Percentiles rank a stretch among this genome's conserved stretches.
These are phyloP conservation scores for Spinellus fusiger DNA, from an alignment of 192 early-diverging fungal genomes.

Conservation along the genomic window DNA sequence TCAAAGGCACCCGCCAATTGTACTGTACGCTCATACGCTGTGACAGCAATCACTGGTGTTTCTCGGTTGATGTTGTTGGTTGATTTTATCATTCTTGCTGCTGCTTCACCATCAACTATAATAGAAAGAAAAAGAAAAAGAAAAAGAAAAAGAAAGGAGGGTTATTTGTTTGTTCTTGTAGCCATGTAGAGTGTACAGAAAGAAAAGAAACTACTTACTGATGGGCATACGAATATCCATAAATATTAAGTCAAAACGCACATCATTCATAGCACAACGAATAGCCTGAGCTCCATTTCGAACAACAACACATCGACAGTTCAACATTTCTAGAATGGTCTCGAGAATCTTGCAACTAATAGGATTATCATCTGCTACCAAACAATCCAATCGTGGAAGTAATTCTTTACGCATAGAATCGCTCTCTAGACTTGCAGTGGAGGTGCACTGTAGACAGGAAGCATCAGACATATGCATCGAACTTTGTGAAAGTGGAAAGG, in stretches of 20 bases:
- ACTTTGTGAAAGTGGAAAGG: neutral
- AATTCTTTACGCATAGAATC: neutral
- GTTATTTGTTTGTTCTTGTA: neutral
- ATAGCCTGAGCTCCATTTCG: slow-evolving; percentile 90
- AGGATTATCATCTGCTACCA: slow-evolving; percentile 92
- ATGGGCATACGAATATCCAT: slow-evolving; percentile 93
- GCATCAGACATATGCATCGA: neutral
- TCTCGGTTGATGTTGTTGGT: slow-evolving; percentile 81
- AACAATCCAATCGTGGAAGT: slow-evolving; percentile 32
- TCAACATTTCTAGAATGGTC: slow-evolving; percentile 69
- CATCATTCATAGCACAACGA: slow-evolving; percentile 79
- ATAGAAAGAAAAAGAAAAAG: neutral
- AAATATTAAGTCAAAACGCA: slow-evolving; percentile 90
- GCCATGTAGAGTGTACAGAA: too few relatives aligned
- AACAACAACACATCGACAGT: slow-evolving; percentile 77
- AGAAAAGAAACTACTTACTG: slow-evolving; percentile 48
- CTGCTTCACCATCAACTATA: slow-evolving; percentile 87
- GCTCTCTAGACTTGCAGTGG: neutral
- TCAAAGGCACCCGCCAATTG: slow-evolving; percentile 53
- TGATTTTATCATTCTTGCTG: slow-evolving; percentile 91
- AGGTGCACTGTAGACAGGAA: neutral
- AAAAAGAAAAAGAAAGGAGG: slow-evolving; percentile 13
- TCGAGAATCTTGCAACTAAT: slow-evolving; percentile 86
- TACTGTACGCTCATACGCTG: slow-evolving; percentile 63
- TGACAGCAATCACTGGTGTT: slow-evolving; percentile 80